Evolutionary conservation across 768 basidiomycete genomes (phyloP), one percentile per base, ranked within the genome.

Genomic region (Phanerochaete carnosa): DNA sequence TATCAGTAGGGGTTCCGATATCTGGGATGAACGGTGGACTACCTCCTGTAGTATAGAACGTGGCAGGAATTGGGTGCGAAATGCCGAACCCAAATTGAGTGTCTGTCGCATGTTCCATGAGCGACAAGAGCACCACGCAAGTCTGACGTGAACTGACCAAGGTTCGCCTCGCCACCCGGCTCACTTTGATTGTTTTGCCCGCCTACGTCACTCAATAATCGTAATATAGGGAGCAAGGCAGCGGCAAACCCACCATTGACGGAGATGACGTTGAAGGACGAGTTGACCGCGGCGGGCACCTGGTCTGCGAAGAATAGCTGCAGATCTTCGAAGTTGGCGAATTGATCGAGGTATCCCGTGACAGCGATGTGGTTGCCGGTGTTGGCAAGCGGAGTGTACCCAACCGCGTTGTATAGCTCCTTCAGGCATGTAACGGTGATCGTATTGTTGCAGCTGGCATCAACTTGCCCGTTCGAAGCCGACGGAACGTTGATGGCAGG

Each of bases 71-170:
- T 0, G 88, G 88, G 66, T 79, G 80, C 5, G 86, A 75, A 29
- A 90, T 57, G 22, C 89, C 89, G 60, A 81, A 85, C 0, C 81
- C 86, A 69, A 83, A 87, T 65, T 90, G 87, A 4, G 80, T 79
- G 62, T 90, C 88, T 70, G 45, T 29, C 11, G 15, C n/a, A 23
- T 22, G 15, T n/a, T n/a, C 30, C 30, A n/a, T 29, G n/a, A 55
- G 25, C 12, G 11, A 28, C 19, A 23, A 6, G 43, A 9, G 13
- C 22, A 32, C 2, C 7, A 13, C 25, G 39, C 1, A 4, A 43
- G 25, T 11, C 32, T 22, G n/a, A n/a, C 39, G 32, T 30, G 19
- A 8, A 23, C 66, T 5, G 37, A 68, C 68, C 65, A 33, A 90
- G 72, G 63, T 86, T 79, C 3, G 88, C 89, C 69, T 92, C 90